These are phyloP conservation scores for Oryza glumipatula DNA, from an alignment of 176 grass and related monocot species.

Conservation along the genomic window DNA sequence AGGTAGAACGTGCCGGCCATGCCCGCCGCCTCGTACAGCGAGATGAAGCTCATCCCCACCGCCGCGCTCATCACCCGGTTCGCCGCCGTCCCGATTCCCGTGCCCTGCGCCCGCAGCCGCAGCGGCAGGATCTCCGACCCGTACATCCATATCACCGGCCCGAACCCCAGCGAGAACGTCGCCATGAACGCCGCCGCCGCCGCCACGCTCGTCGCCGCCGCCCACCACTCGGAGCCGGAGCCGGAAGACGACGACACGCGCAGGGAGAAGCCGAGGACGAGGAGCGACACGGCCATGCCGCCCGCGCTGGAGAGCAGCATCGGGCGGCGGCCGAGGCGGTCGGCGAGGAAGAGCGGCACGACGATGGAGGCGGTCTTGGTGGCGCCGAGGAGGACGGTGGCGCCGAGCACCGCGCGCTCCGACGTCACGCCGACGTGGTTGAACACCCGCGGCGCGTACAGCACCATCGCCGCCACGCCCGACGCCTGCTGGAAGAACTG, in stretches of 20 bases:
- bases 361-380: conserved; percentile 54
- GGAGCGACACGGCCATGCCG: conserved; percentile 56
- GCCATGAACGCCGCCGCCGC: conserved; percentile 48
- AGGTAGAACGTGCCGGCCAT: conserved; percentile 69
- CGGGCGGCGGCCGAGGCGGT: conserved; percentile 63
- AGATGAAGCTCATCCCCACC: conserved; percentile 63
- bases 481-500: conserved; percentile 78
- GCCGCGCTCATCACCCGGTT: conserved; percentile 64
- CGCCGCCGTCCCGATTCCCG: conserved; percentile 48
- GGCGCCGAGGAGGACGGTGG: conserved; percentile 55
- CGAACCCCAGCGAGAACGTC: conserved; percentile 63
- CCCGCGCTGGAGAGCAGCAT: conserved; percentile 62
- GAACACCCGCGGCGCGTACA: conserved; percentile 73
- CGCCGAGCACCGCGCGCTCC: conserved; percentile 33
- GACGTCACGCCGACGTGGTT: conserved; percentile 49
- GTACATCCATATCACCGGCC: conserved; percentile 64
- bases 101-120: conserved; percentile 55
- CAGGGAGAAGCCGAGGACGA: conserved; percentile 35
- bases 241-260: background rate
- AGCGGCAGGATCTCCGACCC: conserved; percentile 66
- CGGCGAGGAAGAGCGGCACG: conserved; percentile 56
- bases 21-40: conserved; percentile 54
- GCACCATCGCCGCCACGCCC: conserved; percentile 60
- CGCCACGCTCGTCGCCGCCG: conserved; percentile 13
- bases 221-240: conserved; percentile 6